phyloP scores from a whole-genome alignment of 83 land plant species.

The Larix sibirica region DNA sequence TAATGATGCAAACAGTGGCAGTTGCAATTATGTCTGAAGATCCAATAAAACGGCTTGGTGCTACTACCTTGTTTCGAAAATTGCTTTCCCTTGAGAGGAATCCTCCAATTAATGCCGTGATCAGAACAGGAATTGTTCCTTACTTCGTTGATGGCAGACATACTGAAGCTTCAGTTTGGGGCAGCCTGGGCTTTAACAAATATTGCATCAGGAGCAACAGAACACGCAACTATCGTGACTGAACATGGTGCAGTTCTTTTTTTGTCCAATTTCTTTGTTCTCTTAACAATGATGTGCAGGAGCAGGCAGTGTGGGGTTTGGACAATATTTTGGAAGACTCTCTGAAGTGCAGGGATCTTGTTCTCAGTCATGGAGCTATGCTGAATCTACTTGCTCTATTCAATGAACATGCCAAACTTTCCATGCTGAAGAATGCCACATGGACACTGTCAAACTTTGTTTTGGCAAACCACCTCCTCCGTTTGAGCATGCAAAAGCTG shows the following conservation, averaged over 20 bases:
- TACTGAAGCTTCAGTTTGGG: not conserved
- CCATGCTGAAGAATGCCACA: conserved; percentile 61
- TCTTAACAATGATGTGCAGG: not conserved
- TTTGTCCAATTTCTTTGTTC: not conserved
- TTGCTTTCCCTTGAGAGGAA: too few species aligned
- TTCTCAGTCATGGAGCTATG: conserved; percentile 48
- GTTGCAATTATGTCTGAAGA: not conserved
- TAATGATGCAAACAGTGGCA: conserved; percentile 5
- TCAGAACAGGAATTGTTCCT: too few species aligned
- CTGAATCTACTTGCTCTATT: conserved; percentile 47
- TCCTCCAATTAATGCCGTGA: too few species aligned
- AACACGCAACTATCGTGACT: not conserved
- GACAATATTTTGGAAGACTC: conserved; percentile 71
- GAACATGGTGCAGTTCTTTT: not conserved
- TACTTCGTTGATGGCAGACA: too few species aligned
- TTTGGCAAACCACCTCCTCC: conserved; percentile 51
- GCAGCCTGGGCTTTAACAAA: not conserved
- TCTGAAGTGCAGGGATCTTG: conserved; percentile 54
- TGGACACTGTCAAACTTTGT: conserved; percentile 63
- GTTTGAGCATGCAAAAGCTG: conserved; percentile 39
- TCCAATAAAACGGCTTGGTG: too few species aligned
- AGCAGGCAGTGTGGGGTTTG: conserved; percentile 38
- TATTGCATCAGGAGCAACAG: not conserved
- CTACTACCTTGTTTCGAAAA: too few species aligned
- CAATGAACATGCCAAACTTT: conserved; percentile 53